A percentile compares a stretch with the other conserved stretches of the same genome.
phyloP scores from a whole-genome alignment of 768 basidiomycete species.

The Calocybe cyanea region DNA sequence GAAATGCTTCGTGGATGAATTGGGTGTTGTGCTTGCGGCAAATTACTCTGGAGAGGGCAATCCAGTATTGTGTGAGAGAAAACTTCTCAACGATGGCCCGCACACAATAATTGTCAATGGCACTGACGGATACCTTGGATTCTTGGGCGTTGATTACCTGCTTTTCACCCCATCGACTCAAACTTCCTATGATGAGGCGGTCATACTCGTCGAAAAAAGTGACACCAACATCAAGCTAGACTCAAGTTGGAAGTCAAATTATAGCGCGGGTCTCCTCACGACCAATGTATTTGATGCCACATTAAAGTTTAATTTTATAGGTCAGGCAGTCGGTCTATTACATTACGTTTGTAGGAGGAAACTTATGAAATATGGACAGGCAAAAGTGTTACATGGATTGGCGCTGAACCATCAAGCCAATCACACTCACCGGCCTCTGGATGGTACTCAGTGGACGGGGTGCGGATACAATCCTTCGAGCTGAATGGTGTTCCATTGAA shows the following conservation, averaged over 20 bases:
- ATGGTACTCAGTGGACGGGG: too few species aligned
- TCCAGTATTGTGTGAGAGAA: background rate
- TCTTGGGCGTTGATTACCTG: slow-evolving; percentile 3
- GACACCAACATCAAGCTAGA: too few species aligned
- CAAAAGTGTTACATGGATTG: too few species aligned
- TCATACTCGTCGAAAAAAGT: slow-evolving; percentile 1
- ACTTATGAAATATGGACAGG: too few species aligned
- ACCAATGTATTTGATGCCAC: slow-evolving; percentile 2
- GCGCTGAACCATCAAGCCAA: too few species aligned
- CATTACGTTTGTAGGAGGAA: too few species aligned
- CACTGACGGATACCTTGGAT: slow-evolving; percentile 2
- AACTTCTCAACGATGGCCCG: slow-evolving; percentile 1
- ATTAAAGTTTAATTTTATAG: slow-evolving; percentile 7
- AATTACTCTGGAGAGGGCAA: background rate
- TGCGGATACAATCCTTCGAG: too few species aligned
- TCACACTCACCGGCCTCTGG: slow-evolving; percentile 22
- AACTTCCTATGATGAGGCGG: background rate
- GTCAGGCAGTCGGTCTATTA: background rate
- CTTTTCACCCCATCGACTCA: background rate
- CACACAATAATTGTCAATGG: background rate
- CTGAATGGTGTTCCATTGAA: too few species aligned
- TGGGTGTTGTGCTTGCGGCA: slow-evolving; percentile 9
- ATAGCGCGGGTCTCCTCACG: background rate
- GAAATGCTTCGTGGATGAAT: slow-evolving; percentile 23
- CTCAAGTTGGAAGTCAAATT: background rate